phyloP scores from a whole-genome alignment of 139 green algal species.

The Chlamydomonas sp. region DNA sequence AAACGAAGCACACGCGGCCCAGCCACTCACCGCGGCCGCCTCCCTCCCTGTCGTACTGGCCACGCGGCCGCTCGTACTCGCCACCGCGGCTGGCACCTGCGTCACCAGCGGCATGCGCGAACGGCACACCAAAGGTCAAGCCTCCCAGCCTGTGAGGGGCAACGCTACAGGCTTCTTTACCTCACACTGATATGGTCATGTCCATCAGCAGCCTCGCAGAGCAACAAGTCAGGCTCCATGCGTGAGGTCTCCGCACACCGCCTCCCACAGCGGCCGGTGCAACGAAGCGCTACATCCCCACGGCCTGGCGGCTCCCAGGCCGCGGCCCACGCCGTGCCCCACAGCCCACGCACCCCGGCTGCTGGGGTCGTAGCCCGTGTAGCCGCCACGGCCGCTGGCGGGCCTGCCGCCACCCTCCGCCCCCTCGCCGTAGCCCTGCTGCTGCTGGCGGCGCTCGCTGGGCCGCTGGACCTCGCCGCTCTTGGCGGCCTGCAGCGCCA shows the following conservation, averaged over 20 bases:
- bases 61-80: background rate
- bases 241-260: too few relatives aligned
- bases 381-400: background rate
- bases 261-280: too few relatives aligned
- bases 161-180: too few relatives aligned
- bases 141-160: too few relatives aligned
- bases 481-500: slow-evolving; percentile 20
- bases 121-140: too few relatives aligned
- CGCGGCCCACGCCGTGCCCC: too few relatives aligned
- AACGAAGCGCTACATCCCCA: too few relatives aligned
- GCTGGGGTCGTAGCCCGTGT: background rate
- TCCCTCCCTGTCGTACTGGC: background rate
- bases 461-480: slow-evolving; percentile 57
- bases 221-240: too few relatives aligned
- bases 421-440: slow-evolving; percentile 10
- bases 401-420: background rate
- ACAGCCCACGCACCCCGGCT: background rate
- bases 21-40: background rate
- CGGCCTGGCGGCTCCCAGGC: too few relatives aligned
- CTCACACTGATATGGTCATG: too few relatives aligned
- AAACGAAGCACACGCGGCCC: too few relatives aligned
- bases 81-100: background rate
- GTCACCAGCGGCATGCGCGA: background rate
- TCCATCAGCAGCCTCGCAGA: too few relatives aligned
- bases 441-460: slow-evolving; percentile 60